These are phyloP conservation scores for Malus sylvestris DNA, from an alignment of 306 rosid species.

Conservation along the genomic window DNA sequence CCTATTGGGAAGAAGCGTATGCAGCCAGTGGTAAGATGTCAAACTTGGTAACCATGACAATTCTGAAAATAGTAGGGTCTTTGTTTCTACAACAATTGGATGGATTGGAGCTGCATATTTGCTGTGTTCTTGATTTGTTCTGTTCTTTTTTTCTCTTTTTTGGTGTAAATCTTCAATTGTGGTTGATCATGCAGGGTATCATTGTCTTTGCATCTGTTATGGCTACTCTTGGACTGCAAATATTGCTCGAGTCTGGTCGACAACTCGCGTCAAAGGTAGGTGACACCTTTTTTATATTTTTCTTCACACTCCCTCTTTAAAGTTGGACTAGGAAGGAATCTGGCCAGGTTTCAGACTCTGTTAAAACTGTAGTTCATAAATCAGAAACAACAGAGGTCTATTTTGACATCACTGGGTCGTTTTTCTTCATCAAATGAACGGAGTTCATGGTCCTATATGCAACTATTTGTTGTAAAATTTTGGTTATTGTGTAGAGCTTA, in stretches of 20 bases:
- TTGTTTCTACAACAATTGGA: background rate
- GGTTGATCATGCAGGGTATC: constrained; percentile 57
- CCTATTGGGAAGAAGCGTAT: constrained; percentile 88
- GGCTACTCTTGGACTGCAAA: constrained; percentile 80
- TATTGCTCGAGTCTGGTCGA: constrained; percentile 59
- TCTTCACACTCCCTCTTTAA: background rate
- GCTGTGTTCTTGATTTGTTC: background rate
- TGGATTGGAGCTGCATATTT: background rate
- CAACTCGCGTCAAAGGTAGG: constrained; percentile 37
- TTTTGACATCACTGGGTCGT: too few species aligned
- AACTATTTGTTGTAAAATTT: background rate
- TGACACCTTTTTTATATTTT: background rate
- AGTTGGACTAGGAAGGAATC: background rate
- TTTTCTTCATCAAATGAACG: background rate
- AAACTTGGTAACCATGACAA: background rate
- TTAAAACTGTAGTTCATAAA: background rate
- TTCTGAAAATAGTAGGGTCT: background rate
- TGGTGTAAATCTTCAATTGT: background rate
- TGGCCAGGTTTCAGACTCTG: background rate
- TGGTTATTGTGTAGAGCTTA: background rate
- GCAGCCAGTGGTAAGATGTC: constrained; percentile 71
- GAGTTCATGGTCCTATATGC: background rate
- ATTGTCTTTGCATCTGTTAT: constrained; percentile 83
- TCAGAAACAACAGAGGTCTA: background rate
- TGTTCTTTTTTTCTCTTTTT: background rate